A percentile compares a stretch with the other conserved stretches of the same genome.
phyloP scores from a whole-genome alignment of 1,284 basidiomycete genomes.

The Cryptococcus neoformans region DNA sequence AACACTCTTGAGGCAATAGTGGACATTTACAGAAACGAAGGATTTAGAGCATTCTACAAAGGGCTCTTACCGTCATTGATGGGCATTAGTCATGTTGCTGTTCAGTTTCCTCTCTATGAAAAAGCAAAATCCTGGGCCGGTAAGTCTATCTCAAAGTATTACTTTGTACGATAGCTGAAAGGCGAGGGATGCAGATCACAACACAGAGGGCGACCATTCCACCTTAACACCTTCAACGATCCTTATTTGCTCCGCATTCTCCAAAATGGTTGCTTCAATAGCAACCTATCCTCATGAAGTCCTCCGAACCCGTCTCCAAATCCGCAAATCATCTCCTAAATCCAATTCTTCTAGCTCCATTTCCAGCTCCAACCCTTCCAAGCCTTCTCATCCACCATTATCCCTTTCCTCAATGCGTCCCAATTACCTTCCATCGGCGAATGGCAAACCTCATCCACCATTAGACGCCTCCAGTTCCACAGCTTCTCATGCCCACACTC shows the following conservation, averaged over 20 bases:
- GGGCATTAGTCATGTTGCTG: slow-evolving; percentile 86
- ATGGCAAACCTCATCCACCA: background rate
- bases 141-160: slow-evolving; percentile 54
- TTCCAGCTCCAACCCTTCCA: slow-evolving; percentile 1
- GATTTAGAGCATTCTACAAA: slow-evolving; percentile 80
- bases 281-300: slow-evolving; percentile 97
- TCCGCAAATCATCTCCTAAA: slow-evolving; percentile 54
- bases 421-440: slow-evolving; percentile 21
- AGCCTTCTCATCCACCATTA: slow-evolving; percentile 14
- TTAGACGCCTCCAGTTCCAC: background rate
- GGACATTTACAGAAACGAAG: slow-evolving; percentile 83
- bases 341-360: too few species aligned
- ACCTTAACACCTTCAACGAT: slow-evolving; percentile 68
- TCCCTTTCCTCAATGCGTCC: slow-evolving; percentile 27
- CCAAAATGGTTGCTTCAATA: slow-evolving; percentile 91
- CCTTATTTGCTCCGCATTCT: slow-evolving; percentile 76
- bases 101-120: slow-evolving; percentile 96
- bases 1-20: slow-evolving; percentile 82
- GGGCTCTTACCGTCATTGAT: slow-evolving; percentile 83
- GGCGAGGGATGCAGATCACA: slow-evolving; percentile 1
- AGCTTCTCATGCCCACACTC: background rate
- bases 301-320: slow-evolving; percentile 85
- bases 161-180: background rate
- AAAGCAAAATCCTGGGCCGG: slow-evolving; percentile 77
- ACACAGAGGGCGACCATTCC: slow-evolving; percentile 49